Conservation (phyloP, 495 filamentous ascomycete species). For the Aspergillus mulundensis region DNA sequence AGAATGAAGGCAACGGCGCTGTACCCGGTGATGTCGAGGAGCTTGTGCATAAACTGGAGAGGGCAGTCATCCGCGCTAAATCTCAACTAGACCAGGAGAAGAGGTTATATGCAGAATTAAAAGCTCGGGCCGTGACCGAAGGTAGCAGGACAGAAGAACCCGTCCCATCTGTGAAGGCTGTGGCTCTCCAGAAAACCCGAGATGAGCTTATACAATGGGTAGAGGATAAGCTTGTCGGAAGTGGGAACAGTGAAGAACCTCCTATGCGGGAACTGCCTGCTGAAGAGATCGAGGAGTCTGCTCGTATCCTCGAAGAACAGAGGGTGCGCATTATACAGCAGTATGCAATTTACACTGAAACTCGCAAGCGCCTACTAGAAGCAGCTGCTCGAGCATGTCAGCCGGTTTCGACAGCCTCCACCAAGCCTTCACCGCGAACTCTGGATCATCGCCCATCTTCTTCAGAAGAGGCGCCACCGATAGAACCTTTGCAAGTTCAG, state of each 20-base stretch:
- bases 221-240: conserved; percentile 58
- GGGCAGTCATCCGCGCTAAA: conserved; percentile 60
- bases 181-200: conserved; percentile 52
- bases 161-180: conserved; percentile 33
- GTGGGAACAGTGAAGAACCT: conserved; percentile 38
- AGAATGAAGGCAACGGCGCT: conserved; percentile 1
- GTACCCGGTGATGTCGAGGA: conserved; percentile 40
- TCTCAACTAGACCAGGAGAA: conserved; percentile 59
- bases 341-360: conserved; percentile 38
- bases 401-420: conserved; percentile 23
- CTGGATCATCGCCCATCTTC: conserved; percentile 15
- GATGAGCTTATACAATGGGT: conserved; percentile 70
- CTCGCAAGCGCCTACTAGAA: conserved; percentile 36
- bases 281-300: conserved; percentile 35
- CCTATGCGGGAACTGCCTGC: conserved; percentile 34
- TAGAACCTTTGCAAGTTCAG: conserved; percentile 32
- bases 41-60: conserved; percentile 59
- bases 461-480: conserved; percentile 14
- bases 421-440: conserved; percentile 28
- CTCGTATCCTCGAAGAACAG: conserved; percentile 32
- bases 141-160: conserved; percentile 7
- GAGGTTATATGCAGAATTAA: conserved; percentile 54
- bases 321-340: conserved; percentile 48
- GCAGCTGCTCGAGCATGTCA: conserved; percentile 36
- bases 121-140: conserved; percentile 28